phyloP scores from a whole-genome alignment of 2,329 filamentous ascomycete genomes.

The Botryosphaeria dothidea region DNA sequence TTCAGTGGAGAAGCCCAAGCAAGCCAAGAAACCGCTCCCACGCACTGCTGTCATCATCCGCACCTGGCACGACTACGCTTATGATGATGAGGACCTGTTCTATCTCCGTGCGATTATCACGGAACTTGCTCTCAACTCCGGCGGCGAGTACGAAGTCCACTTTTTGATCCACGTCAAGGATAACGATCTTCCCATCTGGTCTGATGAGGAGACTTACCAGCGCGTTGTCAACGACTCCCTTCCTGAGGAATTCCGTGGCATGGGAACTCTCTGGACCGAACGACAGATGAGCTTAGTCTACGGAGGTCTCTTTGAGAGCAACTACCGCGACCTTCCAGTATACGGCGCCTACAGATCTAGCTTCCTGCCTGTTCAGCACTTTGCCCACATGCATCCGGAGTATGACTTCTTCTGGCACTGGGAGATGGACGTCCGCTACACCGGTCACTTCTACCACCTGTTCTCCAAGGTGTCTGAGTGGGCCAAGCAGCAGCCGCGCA shows the following conservation, averaged over 20 bases:
- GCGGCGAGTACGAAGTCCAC: conserved; percentile 79
- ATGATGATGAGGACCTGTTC: conserved; percentile 77
- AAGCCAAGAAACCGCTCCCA: conserved; percentile 43
- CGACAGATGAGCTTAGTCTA: conserved; percentile 58
- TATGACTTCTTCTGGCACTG: conserved; percentile 94
- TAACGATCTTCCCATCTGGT: conserved; percentile 76
- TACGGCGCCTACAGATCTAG: conserved; percentile 72
- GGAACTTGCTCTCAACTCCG: conserved; percentile 74
- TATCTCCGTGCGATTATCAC: conserved; percentile 79
- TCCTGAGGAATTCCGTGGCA: conserved; percentile 51
- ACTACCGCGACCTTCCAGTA: conserved; percentile 62
- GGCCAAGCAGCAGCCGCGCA: conserved; percentile 67
- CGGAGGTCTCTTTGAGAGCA: conserved; percentile 50
- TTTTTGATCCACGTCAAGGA: conserved; percentile 86
- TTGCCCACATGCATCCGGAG: conserved; percentile 83
- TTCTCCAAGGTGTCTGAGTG: conserved; percentile 68
- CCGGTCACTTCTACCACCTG: conserved; percentile 83
- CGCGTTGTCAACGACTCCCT: conserved; percentile 57
- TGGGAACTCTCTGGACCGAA: conserved; percentile 56
- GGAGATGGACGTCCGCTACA: conserved; percentile 93
- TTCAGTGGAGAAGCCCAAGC: conserved; percentile 15
- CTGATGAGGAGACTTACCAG: conserved; percentile 72
- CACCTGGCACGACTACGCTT: conserved; percentile 78
- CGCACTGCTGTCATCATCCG: conserved; percentile 80
- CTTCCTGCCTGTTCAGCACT: conserved; percentile 93